Evolutionary conservation across 2,329 filamentous ascomycete genomes (phyloP).

Genomic region (Alternaria ventricosa): DNA sequence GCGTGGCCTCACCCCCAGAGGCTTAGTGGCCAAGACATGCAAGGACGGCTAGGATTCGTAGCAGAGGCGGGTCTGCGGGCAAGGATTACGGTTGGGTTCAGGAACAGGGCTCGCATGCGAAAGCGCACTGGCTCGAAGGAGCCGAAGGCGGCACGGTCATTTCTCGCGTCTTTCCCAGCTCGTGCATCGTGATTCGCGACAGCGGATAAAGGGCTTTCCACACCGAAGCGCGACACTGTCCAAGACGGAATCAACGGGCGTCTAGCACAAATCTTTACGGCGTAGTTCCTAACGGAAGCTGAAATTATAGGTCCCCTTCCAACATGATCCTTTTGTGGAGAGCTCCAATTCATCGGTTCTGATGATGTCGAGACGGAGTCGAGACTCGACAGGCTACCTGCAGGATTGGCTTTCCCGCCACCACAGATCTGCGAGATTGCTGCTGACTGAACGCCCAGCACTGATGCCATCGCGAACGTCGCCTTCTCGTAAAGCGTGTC

Average conservation of each 20-base stretch:
- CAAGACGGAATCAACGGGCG: slow-evolving; percentile 1
- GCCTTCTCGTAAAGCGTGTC: background rate
- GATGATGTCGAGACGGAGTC: slow-evolving; percentile 3
- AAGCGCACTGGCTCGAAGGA: slow-evolving; percentile 29
- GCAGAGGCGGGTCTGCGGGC: slow-evolving; percentile 24
- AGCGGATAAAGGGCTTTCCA: slow-evolving; percentile 6
- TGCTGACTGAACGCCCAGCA: slow-evolving; percentile 1
- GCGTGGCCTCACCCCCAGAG: slow-evolving; percentile 26
- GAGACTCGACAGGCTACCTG: background rate
- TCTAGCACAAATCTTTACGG: slow-evolving; percentile 8
- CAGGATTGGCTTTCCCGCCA: slow-evolving; percentile 4
- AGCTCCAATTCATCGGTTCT: background rate
- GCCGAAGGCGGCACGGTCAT: slow-evolving; percentile 12
- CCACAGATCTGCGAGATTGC: slow-evolving; percentile 2
- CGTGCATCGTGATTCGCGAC: slow-evolving; percentile 26
- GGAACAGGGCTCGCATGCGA: slow-evolving; percentile 28
- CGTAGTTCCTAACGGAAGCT: slow-evolving; percentile 3
- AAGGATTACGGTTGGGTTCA: slow-evolving; percentile 33
- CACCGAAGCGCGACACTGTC: slow-evolving; percentile 8
- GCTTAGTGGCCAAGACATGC: slow-evolving; percentile 32
- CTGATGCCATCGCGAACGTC: background rate
- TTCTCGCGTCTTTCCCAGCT: slow-evolving; percentile 6
- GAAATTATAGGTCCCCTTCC: background rate
- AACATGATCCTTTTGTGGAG: background rate
- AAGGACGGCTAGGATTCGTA: slow-evolving; percentile 25